These are phyloP conservation scores for Harrya chromipes DNA, from an alignment of 768 basidiomycete genomes.

Conservation along the genomic window DNA sequence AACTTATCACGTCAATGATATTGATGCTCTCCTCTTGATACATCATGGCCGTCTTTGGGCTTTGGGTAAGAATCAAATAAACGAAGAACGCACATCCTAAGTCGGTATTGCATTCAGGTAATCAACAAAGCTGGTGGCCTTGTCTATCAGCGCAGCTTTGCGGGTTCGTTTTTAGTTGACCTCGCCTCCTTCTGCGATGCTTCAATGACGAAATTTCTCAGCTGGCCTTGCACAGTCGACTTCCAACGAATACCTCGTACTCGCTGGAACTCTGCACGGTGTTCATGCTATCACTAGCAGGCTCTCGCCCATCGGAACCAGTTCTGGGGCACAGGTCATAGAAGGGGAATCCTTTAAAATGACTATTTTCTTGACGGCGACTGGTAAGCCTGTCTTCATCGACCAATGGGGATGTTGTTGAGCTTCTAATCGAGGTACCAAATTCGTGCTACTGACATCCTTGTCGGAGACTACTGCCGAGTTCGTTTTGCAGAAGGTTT, in stretches of 20 bases:
- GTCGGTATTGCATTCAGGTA: slow-evolving; percentile 46
- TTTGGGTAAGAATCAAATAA: slow-evolving; percentile 60
- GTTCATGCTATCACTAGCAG: slow-evolving; percentile 98
- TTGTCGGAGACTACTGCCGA: slow-evolving; percentile 70
- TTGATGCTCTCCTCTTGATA: slow-evolving; percentile 3
- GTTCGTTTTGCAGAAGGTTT: slow-evolving; percentile 74
- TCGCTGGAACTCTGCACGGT: slow-evolving; percentile 95
- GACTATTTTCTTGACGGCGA: slow-evolving; percentile 84
- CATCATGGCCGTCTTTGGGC: slow-evolving; percentile 74
- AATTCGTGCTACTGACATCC: slow-evolving; percentile 91
- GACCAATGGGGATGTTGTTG: neutral
- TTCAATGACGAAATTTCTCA: slow-evolving; percentile 30
- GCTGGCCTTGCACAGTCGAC: slow-evolving; percentile 90
- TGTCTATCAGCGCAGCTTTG: slow-evolving; percentile 89
- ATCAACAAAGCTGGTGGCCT: slow-evolving; percentile 99
- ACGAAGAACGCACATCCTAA: slow-evolving; percentile 2
- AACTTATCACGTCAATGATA: neutral
- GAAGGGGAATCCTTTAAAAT: slow-evolving; percentile 96
- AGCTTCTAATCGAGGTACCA: slow-evolving; percentile 62
- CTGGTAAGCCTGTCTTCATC: slow-evolving; percentile 50
- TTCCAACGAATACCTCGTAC: slow-evolving; percentile 92
- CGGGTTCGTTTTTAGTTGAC: slow-evolving; percentile 49
- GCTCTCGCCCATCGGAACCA: slow-evolving; percentile 75
- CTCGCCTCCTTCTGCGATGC: neutral
- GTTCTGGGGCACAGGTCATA: slow-evolving; percentile 92